A percentile compares a stretch with the other conserved stretches of the same genome.
phyloP scores from a whole-genome alignment of 2,329 filamentous ascomycete species.

The Beauveria australis region DNA sequence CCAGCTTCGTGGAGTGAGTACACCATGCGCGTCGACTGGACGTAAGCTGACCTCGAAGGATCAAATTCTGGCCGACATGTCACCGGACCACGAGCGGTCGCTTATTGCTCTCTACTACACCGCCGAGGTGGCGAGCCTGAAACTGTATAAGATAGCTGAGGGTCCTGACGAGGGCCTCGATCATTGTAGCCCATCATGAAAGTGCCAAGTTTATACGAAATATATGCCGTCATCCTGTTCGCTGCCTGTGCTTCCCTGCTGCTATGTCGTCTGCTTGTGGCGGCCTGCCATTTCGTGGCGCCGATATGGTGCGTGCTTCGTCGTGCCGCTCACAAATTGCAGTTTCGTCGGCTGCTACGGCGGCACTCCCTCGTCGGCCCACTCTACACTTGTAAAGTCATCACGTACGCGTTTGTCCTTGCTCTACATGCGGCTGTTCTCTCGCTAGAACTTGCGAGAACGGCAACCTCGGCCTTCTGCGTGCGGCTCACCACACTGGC shows the following conservation, averaged over 20 bases:
- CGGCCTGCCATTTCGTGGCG: background rate
- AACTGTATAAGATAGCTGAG: background rate
- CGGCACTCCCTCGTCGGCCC: background rate
- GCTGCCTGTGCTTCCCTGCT: background rate
- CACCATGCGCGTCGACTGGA: background rate
- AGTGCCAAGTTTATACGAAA: background rate
- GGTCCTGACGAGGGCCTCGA: no score
- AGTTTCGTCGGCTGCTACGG: background rate
- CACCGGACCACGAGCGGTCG: background rate
- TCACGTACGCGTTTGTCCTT: background rate
- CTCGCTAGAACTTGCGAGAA: background rate
- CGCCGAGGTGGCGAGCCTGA: background rate
- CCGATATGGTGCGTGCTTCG: background rate
- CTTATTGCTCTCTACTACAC: background rate
- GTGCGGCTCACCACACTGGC: background rate
- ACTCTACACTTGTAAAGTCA: background rate
- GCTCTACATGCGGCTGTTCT: background rate
- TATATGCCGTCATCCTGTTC: background rate
- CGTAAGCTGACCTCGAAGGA: background rate
- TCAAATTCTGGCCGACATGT: background rate
- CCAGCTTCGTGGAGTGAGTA: background rate
- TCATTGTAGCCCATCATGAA: background rate
- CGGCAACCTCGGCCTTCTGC: background rate
- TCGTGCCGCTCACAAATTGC: background rate
- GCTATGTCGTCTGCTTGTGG: background rate